phyloP scores from a whole-genome alignment of 176 grass and related monocot species.

The Cymbopogon citratus region DNA sequence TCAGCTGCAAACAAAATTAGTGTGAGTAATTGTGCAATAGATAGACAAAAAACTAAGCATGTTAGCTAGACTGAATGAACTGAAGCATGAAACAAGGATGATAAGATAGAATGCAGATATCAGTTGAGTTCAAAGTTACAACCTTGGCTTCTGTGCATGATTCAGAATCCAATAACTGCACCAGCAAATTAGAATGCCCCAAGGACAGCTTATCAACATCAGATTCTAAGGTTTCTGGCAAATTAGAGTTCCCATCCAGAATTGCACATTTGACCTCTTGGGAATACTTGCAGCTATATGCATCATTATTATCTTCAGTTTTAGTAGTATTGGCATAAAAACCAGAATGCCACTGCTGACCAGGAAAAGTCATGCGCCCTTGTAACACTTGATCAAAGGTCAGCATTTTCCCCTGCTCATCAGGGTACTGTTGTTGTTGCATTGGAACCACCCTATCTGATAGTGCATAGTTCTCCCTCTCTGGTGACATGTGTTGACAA shows the following conservation, averaged over 20 bases:
- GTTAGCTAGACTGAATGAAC: background rate
- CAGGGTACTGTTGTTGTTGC: too few species aligned
- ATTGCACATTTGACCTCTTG: slow-evolving; percentile 8
- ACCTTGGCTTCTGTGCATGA: slow-evolving; percentile 35
- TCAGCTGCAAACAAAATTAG: slow-evolving; percentile 43
- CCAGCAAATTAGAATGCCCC: slow-evolving; percentile 20
- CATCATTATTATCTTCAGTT: slow-evolving; percentile 8
- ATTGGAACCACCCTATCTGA: too few species aligned
- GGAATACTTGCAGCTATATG: slow-evolving; percentile 7
- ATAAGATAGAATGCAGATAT: background rate
- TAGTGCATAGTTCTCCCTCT: too few species aligned
- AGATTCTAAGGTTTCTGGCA: slow-evolving; percentile 43
- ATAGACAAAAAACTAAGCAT: background rate
- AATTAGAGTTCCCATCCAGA: slow-evolving; percentile 25
- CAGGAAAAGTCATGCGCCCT: too few species aligned
- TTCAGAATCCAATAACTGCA: slow-evolving; percentile 26
- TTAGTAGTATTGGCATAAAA: background rate
- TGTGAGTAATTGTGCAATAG: background rate
- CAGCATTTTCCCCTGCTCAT: too few species aligned
- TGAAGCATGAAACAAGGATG: slow-evolving; percentile 4
- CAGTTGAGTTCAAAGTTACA: background rate
- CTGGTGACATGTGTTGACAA: too few species aligned
- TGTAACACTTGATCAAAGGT: too few species aligned
- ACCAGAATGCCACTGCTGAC: too few species aligned
- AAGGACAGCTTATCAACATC: slow-evolving; percentile 15